Conservation (phyloP, 768 basidiomycete species). For the Suillus occidentalis region DNA sequence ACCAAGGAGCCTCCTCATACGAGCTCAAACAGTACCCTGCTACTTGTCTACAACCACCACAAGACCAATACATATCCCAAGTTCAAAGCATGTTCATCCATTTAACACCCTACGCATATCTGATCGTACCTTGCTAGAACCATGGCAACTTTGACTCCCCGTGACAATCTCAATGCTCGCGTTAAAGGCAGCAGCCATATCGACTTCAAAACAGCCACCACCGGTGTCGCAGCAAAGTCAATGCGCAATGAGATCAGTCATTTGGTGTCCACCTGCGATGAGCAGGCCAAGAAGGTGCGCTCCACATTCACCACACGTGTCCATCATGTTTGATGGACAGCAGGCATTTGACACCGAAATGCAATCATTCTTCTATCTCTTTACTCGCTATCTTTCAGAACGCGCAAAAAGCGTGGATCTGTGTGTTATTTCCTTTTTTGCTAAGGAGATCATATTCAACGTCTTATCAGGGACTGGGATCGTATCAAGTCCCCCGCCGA, state of each 20-base stretch:
- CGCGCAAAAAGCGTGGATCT: conserved; percentile 66
- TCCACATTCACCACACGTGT: conserved; percentile 8
- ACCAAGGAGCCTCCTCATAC: conserved; percentile 43
- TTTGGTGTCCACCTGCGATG: conserved; percentile 83
- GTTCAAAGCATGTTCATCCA: conserved; percentile 37
- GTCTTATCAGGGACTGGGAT: conserved; percentile 34
- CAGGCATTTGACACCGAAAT: conserved; percentile 80
- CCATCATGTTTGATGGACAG: conserved; percentile 18
- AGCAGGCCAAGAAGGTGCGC: conserved; percentile 75
- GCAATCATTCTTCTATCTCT: conserved; percentile 81
- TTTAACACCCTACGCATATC: conserved; percentile 9
- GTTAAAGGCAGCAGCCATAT: conserved; percentile 78
- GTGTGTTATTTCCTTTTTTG: conserved; percentile 43
- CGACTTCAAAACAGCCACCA: conserved; percentile 98
- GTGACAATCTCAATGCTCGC: conserved; percentile 71
- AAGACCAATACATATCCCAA: conserved; percentile 56
- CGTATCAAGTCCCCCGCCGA: conserved; percentile 61
- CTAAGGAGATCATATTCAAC: conserved; percentile 4
- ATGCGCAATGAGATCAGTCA: conserved; percentile 98
- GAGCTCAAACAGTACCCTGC: conserved; percentile 51
- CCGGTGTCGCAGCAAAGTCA: conserved; percentile 89
- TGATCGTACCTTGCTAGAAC: conserved; percentile 36
- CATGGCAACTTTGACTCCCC: conserved; percentile 57
- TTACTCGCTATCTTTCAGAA: conserved; percentile 76
- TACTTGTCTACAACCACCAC: conserved; percentile 66